Percentiles rank a stretch among this genome's conserved stretches.
phyloP scores from a whole-genome alignment of 1,284 basidiomycete genomes.

The Bondarzewia mesenterica region DNA sequence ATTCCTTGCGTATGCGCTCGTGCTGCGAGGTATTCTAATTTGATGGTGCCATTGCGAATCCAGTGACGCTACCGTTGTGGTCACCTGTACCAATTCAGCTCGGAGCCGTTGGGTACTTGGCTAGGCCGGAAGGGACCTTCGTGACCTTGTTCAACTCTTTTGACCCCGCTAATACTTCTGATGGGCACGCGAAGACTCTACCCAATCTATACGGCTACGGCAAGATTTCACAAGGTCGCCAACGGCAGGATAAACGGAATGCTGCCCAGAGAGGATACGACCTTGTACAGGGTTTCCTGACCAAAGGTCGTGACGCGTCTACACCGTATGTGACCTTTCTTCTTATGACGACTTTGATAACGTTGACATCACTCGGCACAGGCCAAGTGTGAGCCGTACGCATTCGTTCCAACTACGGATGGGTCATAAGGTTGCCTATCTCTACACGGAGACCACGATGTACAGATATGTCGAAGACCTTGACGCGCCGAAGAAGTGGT shows the following conservation, averaged over 20 bases:
- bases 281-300: constrained; percentile 44
- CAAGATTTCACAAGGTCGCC: constrained; percentile 32
- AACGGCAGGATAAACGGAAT: constrained; percentile 44
- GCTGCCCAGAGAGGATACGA: constrained; percentile 49
- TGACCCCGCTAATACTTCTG: constrained; percentile 33
- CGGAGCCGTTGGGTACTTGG: constrained; percentile 67
- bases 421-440: constrained; percentile 55
- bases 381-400: constrained; percentile 41
- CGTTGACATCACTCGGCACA: constrained; percentile 16
- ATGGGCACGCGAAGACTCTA: constrained; percentile 25
- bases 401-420: constrained; percentile 52
- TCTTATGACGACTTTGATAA: constrained; percentile 6
- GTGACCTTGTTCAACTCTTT: constrained; percentile 64
- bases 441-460: constrained; percentile 60
- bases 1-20: background rate
- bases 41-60: background rate
- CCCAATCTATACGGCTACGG: constrained; percentile 52
- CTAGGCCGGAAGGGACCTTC: constrained; percentile 54
- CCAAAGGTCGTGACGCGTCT: constrained; percentile 26
- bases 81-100: constrained; percentile 48
- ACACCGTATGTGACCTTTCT: constrained; percentile 9
- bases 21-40: background rate
- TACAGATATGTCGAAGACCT: constrained; percentile 60
- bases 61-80: constrained; percentile 70
- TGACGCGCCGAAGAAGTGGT: constrained; percentile 61